Base-by-base conservation (phyloP, 129 eudicot genomes). In the Sambucus nigra region DNA sequence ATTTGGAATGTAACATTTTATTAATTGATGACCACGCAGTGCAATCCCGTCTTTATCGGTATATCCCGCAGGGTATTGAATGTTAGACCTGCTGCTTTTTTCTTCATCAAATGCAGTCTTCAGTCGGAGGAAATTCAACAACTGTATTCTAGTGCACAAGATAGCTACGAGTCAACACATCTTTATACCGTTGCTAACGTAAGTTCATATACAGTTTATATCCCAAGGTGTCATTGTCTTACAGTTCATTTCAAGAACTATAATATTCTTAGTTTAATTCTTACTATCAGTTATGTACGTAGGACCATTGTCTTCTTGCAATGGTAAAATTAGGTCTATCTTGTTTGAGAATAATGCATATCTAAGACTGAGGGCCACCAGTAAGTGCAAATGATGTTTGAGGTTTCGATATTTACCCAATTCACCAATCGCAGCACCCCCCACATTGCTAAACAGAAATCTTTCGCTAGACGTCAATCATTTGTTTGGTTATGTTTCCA, bases 1-100 rank as follows among this genome's bases (percentile, higher is more conserved):
- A 12, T 60, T 15, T 58, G 0, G 31, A 22, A 18, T 24, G 25
- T n/a, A 47, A 25, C 27, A n/a, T 11, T 1, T 64, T 8, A 0
- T 64, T 42, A 7, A 16, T 49, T 41, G 20, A 38, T 59, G 68
- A 13, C 44, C 25, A 26, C 73, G 76, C 84, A 92, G 99, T 54
- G 71, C 47, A 55, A 58, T 46, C 96, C 96, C 20, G 28, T 80
- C 27, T 75, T 92, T 63, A 92, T 92, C 57, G 99, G 99, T 39
- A 70, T 92, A 74, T 92, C 99, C 38, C 89, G 80, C 49, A 80
- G 96, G 40, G 79, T 71, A 47, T 56, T 82, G 69, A 92, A 92
- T 63, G 96, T 82, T 20, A 80, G 96, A 65, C 96, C 99, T 25
- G 40, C 99, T 58, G 99, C 94, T n/a, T 86, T 92, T 76, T 92